Percentiles rank a stretch among this genome's conserved stretches.
Conservation (phyloP, 768 basidiomycete species). For the Suillus subaureus region DNA sequence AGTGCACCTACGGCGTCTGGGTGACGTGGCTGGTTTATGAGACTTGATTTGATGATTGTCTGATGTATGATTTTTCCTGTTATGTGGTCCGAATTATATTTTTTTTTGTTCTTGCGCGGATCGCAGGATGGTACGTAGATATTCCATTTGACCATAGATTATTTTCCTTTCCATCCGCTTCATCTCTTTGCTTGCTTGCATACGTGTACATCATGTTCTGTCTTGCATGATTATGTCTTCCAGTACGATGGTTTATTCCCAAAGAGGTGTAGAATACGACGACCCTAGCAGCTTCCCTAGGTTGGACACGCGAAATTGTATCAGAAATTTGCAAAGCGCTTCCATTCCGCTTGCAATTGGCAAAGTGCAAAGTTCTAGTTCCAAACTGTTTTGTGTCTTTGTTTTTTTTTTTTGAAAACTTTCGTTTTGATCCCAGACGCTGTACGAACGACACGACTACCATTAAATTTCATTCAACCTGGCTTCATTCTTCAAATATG, state of each 20-base stretch:
- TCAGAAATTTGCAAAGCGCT: constrained; percentile 1
- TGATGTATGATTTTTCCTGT: constrained; percentile 9
- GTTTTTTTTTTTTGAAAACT: not conserved
- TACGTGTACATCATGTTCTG: constrained; percentile 22
- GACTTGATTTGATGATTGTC: not conserved
- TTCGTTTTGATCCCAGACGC: not conserved
- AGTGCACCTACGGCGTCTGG: constrained; percentile 31
- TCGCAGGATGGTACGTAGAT: constrained; percentile 39
- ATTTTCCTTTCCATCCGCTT: constrained; percentile 26
- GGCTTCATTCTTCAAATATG: constrained; percentile 67
- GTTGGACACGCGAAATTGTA: constrained; percentile 9
- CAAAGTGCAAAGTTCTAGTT: not conserved
- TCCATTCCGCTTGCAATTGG: not conserved
- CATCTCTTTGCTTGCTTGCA: constrained; percentile 15
- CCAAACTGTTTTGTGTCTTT: not conserved
- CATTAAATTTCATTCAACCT: constrained; percentile 41
- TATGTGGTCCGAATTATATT: constrained; percentile 29
- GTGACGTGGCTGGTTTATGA: constrained; percentile 21
- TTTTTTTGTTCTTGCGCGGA: constrained; percentile 32
- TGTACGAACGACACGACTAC: not conserved
- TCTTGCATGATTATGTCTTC: constrained; percentile 27
- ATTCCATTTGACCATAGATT: constrained; percentile 30
- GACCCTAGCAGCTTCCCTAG: constrained; percentile 9
- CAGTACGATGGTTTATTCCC: constrained; percentile 33
- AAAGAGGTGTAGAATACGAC: constrained; percentile 30